A percentile compares a stretch with the other conserved stretches of the same genome.
Evolutionary conservation across 306 rosid species (phyloP).

Genomic region (Neltuma alba): DNA sequence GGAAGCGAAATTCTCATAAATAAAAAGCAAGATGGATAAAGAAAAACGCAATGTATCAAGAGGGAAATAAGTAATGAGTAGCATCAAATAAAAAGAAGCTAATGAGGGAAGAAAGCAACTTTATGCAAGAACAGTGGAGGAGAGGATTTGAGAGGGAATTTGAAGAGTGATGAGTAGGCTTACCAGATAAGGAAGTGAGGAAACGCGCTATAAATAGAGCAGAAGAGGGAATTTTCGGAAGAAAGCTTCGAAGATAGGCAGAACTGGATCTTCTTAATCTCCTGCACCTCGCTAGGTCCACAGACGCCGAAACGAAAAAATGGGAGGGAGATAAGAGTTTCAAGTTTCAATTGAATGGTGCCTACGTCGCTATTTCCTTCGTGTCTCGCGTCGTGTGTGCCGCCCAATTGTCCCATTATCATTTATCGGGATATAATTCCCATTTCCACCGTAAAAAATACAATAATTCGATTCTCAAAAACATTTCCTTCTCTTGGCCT

Average conservation of each 20-base stretch:
- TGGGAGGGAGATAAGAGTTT: conserved; percentile 13
- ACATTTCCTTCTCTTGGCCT: too few relatives aligned
- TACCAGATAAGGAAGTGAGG: conserved; percentile 22
- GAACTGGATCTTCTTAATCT: conserved; percentile 5
- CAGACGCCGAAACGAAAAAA: conserved; percentile 2
- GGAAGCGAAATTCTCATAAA: background rate
- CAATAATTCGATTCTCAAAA: too few relatives aligned
- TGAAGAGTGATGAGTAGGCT: conserved; percentile 1
- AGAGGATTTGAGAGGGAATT: background rate
- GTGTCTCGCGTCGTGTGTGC: background rate
- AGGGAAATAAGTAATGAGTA: background rate
- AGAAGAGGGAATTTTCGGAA: background rate
- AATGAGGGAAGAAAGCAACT: background rate
- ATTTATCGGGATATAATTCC: background rate
- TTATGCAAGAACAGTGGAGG: background rate
- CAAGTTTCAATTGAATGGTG: background rate
- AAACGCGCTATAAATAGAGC: background rate
- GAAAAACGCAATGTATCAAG: background rate
- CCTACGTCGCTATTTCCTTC: background rate
- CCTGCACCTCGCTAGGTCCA: conserved; percentile 3
- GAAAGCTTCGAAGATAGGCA: background rate
- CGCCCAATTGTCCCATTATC: background rate
- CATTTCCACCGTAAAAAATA: background rate
- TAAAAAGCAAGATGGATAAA: background rate
- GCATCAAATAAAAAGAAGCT: background rate